Evolutionary conservation across 2,329 filamentous ascomycete species (phyloP), one percentile per base, ranked within the genome.

Genomic region (Coleophoma eucalyptorum): DNA sequence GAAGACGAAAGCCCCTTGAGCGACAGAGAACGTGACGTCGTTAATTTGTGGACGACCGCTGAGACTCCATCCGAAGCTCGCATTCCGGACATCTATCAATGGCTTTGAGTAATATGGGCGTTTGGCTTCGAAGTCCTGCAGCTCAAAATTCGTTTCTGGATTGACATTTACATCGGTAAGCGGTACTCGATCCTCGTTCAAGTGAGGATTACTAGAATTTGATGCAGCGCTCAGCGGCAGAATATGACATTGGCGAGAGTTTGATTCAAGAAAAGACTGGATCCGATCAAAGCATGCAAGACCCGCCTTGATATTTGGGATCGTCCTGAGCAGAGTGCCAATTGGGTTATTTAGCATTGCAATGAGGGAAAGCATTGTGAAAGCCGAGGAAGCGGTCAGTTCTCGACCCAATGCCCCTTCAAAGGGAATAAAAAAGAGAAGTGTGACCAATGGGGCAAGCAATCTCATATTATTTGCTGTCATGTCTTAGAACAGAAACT

Each of bases 331-430:
- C 46, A 75, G 56, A 37, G 58, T 65, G 37, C 68, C 69, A 15
- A 76, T 62, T 1, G 72, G 72, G 7, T 62, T 57, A 2, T 67
- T 55, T 15, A 75, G 55, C 0, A 76, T 59, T 1, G 68, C 57
- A 13, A 75, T 67, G 13, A 73, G 65, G 1, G 72, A 73, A 1
- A 75, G 49, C 0, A 68, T 68, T 0, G 73, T 72, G 43, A 75
- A 76, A n/a, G 73, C 60, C 52, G 31, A 59, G 8, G 58, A 54
- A n/a, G 56, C 56, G 21, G 57, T 53, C 11, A 63, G 37, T 40
- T 56, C 65, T 40, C 63, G 51, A 10, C 61, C 63, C 3, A 66
- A 65, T 7, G 50, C 49, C 1, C 57, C 55, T 3, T 65, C 53
- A 5, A 62, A 56, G 2, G 66, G 60, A 12, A 69, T 65, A 46